Evolutionary conservation across 2,329 filamentous ascomycete species (phyloP).

Genomic region (Phaeomoniella chlamydospora): DNA sequence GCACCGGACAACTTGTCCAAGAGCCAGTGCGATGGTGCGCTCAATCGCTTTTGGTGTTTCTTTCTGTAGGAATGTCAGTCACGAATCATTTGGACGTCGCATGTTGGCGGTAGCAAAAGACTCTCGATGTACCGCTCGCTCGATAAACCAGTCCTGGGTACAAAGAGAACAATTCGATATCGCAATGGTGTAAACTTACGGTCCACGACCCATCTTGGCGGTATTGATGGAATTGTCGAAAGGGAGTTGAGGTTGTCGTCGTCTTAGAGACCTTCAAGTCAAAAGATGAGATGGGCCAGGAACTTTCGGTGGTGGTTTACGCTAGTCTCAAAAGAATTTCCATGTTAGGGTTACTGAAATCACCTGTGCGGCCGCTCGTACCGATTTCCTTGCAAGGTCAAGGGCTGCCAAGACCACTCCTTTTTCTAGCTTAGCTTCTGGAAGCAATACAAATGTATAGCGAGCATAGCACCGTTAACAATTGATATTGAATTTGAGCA

Average conservation of each 20-base stretch:
- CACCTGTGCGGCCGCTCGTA: neutral
- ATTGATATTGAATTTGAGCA: too few species aligned
- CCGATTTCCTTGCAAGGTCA: too few species aligned
- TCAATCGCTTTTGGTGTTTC: constrained; percentile 99
- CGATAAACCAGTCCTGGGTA: too few species aligned
- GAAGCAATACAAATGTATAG: too few species aligned
- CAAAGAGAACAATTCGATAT: too few species aligned
- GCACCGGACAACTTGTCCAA: constrained; percentile 97
- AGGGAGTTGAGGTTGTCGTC: neutral
- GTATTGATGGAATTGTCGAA: constrained; percentile 3
- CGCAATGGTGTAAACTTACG: constrained; percentile 12
- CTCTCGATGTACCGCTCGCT: too few species aligned
- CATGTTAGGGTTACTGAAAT: neutral
- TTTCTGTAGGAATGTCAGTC: constrained; percentile 43
- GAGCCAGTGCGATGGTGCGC: constrained; percentile 98
- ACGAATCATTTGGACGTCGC: constrained; percentile 5
- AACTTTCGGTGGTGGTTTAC: neutral
- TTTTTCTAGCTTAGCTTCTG: too few species aligned
- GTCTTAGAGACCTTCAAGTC: neutral
- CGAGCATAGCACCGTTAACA: too few species aligned
- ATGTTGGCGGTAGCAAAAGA: constrained; percentile 1
- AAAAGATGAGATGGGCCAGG: neutral
- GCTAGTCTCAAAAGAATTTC: neutral
- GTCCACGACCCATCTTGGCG: constrained; percentile 40
- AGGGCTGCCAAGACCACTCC: too few species aligned